Evolutionary conservation across 1,139 yeast species (phyloP).

Genomic region (Dujonia santamariae): DNA sequence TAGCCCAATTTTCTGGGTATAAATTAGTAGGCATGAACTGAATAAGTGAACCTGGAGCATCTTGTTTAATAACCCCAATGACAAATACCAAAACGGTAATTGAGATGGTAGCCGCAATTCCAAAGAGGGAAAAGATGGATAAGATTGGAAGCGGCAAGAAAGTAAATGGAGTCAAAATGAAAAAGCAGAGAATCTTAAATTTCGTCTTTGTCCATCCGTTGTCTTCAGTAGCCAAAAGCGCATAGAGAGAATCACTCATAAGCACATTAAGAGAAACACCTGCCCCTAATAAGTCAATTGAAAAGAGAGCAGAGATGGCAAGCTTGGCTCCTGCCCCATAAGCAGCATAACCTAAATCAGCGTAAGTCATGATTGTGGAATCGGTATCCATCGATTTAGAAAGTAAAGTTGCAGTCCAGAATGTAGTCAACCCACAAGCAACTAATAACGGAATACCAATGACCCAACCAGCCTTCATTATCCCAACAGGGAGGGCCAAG

Average conservation of each 20-base stretch:
- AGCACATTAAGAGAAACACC: slow-evolving; percentile 55
- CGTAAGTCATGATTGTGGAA: slow-evolving; percentile 77
- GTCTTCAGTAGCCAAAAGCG: slow-evolving; percentile 17
- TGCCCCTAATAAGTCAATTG: slow-evolving; percentile 51
- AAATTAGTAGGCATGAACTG: slow-evolving; percentile 43
- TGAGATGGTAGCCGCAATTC: slow-evolving; percentile 43
- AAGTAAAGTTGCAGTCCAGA: slow-evolving; percentile 43
- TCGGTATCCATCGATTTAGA: slow-evolving; percentile 62
- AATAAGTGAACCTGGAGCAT: slow-evolving; percentile 42
- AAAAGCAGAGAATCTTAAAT: slow-evolving; percentile 36
- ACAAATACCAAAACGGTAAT: slow-evolving; percentile 38
- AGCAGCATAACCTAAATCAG: slow-evolving; percentile 80
- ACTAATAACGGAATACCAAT: slow-evolving; percentile 38
- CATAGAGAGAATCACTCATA: slow-evolving; percentile 52
- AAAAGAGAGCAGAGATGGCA: slow-evolving; percentile 38
- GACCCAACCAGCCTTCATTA: slow-evolving; percentile 46
- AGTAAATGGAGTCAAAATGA: slow-evolving; percentile 46
- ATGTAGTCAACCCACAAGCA: slow-evolving; percentile 40
- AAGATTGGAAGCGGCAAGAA: slow-evolving; percentile 44
- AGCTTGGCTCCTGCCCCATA: slow-evolving; percentile 49
- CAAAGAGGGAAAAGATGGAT: slow-evolving; percentile 43
- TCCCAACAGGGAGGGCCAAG: slow-evolving; percentile 47
- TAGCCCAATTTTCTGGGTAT: slow-evolving; percentile 41
- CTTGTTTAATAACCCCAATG: slow-evolving; percentile 37
- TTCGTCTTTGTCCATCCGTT: slow-evolving; percentile 37